Base-by-base conservation (phyloP, 2,329 filamentous ascomycete species). In the Scedosporium dehoogii region DNA sequence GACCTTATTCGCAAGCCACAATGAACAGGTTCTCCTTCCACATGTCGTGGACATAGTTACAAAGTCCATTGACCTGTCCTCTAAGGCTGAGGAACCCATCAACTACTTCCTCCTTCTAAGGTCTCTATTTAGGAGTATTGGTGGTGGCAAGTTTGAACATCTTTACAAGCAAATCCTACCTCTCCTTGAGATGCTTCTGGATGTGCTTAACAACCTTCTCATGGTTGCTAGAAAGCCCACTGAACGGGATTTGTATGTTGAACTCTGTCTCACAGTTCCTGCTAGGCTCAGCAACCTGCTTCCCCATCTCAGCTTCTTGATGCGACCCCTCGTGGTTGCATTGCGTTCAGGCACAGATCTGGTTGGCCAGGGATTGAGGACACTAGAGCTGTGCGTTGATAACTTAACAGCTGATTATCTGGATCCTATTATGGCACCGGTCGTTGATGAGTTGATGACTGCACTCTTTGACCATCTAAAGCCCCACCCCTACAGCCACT, bases 371-470 rank as follows among this genome's bases (percentile, higher is more conserved):
- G 94, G 94, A 0, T 79, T 99, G 6, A 82, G 96, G 29, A 99
- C 94, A 0, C 78, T 99, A 4, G 94, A 99, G 70, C 83, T 99
- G 1, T 99, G 94, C 70, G 94, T 99, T 18, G 94, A 99, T 66
- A 99, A 99, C 68, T 82, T 99, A 0, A 99, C 96, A 0, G 93
- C 94, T 0, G 94, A 99, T 70, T 99, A 99, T 70, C 79, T 99
- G 14, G 94, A 99, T 69, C 96, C 94, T 0, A 97, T 99, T 69
- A 99, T 99, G 93, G 91, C 93, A 2, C 96, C 94, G 0, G 96
- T 97, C 27, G 97, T 99, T 73, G 93, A 99, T 69, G 94, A 99
- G 71, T 80, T 99, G 55, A 99, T 99, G 94, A 94, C 92, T 57
- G 93, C 93, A 1, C 81, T 99, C 1, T 99, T 96, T 81, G 92